Conservation (phyloP, 768 basidiomycete species). For the Zangia roseola region DNA sequence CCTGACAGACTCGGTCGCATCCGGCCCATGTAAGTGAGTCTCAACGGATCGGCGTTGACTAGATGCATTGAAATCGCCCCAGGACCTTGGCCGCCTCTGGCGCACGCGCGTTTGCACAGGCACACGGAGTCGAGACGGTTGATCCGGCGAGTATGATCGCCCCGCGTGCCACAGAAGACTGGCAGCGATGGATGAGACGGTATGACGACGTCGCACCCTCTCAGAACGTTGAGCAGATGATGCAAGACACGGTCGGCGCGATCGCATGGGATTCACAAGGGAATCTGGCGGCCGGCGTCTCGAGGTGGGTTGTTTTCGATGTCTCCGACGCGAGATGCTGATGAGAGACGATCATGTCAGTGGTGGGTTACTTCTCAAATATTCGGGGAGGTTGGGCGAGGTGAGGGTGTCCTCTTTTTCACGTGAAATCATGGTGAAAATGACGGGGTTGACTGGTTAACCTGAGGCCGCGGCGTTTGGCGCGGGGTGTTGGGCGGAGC, state of each 20-base stretch:
- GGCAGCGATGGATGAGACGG: conserved; percentile 58
- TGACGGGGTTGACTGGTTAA: not conserved
- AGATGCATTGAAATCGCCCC: not conserved
- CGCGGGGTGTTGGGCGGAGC: conserved; percentile 74
- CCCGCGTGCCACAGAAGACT: conserved; percentile 48
- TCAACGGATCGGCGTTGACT: not conserved
- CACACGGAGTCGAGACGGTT: conserved; percentile 33
- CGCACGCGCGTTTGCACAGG: conserved; percentile 53
- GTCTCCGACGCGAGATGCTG: no score
- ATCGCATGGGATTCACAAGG: conserved; percentile 49
- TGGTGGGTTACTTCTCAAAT: conserved; percentile 77
- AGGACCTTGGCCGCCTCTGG: conserved; percentile 65
- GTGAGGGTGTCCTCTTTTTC: conserved; percentile 33
- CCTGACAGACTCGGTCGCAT: conserved; percentile 59
- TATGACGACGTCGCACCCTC: conserved; percentile 24
- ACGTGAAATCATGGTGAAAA: not conserved
- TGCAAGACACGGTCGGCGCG: conserved; percentile 86
- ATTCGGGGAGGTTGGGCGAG: conserved; percentile 74
- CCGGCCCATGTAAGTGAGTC: conserved; percentile 57
- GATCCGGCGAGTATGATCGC: conserved; percentile 48
- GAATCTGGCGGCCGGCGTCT: conserved; percentile 68
- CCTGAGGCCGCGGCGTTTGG: conserved; percentile 67
- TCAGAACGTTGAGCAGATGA: conserved; percentile 24
- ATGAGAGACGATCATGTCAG: conserved; percentile 35
- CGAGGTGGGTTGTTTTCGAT: conserved; percentile 45